Conservation (phyloP, 2,329 filamentous ascomycete species). For the Calonectria pseudoreteaudii region DNA sequence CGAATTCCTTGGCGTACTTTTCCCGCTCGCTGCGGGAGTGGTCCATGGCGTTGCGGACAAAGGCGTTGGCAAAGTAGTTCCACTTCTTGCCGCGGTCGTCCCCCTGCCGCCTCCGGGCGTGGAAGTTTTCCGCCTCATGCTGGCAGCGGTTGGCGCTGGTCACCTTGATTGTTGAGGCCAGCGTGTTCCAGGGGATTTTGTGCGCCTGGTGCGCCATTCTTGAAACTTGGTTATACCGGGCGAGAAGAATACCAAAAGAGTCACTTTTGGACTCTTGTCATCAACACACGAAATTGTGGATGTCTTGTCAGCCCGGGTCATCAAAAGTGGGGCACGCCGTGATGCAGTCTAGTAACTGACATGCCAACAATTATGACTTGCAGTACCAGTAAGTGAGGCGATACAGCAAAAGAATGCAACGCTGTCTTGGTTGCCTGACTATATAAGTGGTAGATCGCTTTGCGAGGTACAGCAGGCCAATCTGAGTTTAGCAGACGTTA, state of each 20-base stretch:
- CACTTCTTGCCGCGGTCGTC: constrained; percentile 1
- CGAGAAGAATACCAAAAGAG: neutral
- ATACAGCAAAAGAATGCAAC: neutral
- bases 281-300: neutral
- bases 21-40: neutral
- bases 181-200: constrained; percentile 22
- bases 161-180: constrained; percentile 26
- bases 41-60: constrained; percentile 4
- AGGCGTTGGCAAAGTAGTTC: constrained; percentile 13
- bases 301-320: neutral
- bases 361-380: neutral
- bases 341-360: neutral
- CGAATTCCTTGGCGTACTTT: neutral
- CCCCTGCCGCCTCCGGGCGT: neutral
- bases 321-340: neutral
- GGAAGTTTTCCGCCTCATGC: constrained; percentile 21
- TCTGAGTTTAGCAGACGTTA: too few relatives aligned
- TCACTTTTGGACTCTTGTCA: neutral
- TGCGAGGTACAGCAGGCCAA: too few relatives aligned
- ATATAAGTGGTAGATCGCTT: too few relatives aligned
- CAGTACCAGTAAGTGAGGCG: neutral
- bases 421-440: too few relatives aligned
- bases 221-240: neutral
- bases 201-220: constrained; percentile 27
- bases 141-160: constrained; percentile 19